A percentile compares a stretch with the other conserved stretches of the same genome.
Evolutionary conservation across 345 rosid species (phyloP).

Genomic region (Balakata baccata): DNA sequence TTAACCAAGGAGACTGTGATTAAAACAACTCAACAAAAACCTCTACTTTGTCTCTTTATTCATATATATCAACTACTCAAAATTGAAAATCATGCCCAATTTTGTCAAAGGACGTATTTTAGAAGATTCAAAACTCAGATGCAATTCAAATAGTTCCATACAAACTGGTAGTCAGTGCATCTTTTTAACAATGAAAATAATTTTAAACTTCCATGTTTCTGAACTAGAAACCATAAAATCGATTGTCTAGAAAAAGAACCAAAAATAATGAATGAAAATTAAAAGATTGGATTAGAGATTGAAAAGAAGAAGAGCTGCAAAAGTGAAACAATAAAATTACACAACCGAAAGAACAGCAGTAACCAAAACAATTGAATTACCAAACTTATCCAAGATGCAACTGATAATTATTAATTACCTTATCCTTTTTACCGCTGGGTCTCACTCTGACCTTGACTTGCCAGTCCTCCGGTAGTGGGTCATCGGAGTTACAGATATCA

Average conservation of each 20-base stretch:
- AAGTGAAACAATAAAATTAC: neutral
- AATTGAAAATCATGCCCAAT: neutral
- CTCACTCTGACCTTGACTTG: constrained; percentile 53
- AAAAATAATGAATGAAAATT: neutral
- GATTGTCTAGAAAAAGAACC: neutral
- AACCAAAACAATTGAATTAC: neutral
- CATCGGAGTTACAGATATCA: constrained; percentile 22
- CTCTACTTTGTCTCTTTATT: neutral
- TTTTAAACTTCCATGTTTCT: neutral
- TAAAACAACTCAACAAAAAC: neutral
- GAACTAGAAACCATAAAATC: neutral
- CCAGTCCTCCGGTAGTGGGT: constrained; percentile 56
- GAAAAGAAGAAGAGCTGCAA: neutral
- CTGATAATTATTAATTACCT: constrained; percentile 39
- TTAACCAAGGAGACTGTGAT: neutral
- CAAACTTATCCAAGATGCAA: neutral
- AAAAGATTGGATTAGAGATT: neutral
- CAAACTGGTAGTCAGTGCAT: neutral
- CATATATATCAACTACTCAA: neutral
- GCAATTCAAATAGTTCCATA: neutral
- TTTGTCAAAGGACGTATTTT: neutral
- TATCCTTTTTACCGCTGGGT: constrained; percentile 61
- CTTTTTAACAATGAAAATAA: neutral
- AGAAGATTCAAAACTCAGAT: neutral
- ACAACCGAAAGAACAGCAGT: neutral